Conservation (phyloP, 176 grass and related monocot genomes). For the maize (Zea mays) region DNA sequence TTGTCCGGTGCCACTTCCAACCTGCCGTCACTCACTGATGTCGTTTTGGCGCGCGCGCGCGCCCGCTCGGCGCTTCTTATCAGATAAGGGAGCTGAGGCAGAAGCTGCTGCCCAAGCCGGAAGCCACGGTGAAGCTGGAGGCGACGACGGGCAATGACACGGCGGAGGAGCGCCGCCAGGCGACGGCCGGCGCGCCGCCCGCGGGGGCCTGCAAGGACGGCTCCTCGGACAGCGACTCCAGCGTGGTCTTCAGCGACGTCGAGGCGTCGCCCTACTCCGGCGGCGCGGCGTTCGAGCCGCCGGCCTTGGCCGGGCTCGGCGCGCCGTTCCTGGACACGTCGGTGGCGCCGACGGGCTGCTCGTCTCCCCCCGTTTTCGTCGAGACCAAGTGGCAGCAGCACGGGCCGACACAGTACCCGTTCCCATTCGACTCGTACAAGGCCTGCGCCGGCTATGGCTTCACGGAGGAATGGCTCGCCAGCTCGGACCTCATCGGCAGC, state of each 20-base stretch:
- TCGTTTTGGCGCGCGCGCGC: neutral
- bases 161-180: slow-evolving; percentile 15
- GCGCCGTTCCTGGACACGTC: slow-evolving; percentile 38
- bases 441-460: slow-evolving; percentile 26
- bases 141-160: slow-evolving; percentile 12
- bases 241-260: slow-evolving; percentile 67
- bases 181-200: neutral
- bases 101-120: slow-evolving; percentile 35
- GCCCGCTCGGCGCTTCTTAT: no score
- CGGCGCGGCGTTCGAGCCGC: slow-evolving; percentile 29
- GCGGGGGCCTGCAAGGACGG: slow-evolving; percentile 59
- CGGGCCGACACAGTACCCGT: slow-evolving; percentile 2
- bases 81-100: slow-evolving; percentile 57
- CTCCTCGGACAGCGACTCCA: slow-evolving; percentile 79
- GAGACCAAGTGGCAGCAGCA: slow-evolving; percentile 46
- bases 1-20: no score
- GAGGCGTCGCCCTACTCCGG: slow-evolving; percentile 47
- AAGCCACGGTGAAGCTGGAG: slow-evolving; percentile 26
- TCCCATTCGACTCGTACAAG: slow-evolving; percentile 33
- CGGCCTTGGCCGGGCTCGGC: slow-evolving; percentile 29
- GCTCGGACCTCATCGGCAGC: slow-evolving; percentile 33
- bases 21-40: neutral
- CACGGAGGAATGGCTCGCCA: slow-evolving; percentile 45
- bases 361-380: slow-evolving; percentile 29
- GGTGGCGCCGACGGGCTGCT: slow-evolving; percentile 26